These are phyloP conservation scores for Scheffersomyces titani DNA, from an alignment of 1,139 yeast genomes.

Conservation along the genomic window DNA sequence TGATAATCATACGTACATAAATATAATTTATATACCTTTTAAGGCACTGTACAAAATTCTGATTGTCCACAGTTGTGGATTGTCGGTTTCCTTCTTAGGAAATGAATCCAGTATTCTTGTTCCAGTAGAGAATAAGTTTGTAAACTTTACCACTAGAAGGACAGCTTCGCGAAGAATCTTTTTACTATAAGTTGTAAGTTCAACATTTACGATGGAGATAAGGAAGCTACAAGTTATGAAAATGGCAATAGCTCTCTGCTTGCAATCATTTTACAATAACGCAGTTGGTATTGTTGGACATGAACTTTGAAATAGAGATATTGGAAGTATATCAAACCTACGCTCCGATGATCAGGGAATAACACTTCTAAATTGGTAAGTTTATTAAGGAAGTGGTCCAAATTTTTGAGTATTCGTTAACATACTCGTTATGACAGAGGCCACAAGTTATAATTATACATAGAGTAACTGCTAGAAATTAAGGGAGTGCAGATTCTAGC, in stretches of 20 bases:
- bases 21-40: constrained; percentile 58
- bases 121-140: constrained; percentile 40
- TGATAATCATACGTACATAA: constrained; percentile 68
- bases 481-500: background rate
- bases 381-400: constrained; percentile 43
- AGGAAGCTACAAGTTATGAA: constrained; percentile 65
- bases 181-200: constrained; percentile 50
- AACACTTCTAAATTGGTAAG: constrained; percentile 45
- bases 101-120: constrained; percentile 58
- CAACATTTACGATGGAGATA: constrained; percentile 66
- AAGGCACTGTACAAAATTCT: constrained; percentile 21
- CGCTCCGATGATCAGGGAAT: constrained; percentile 49
- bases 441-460: background rate
- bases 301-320: constrained; percentile 67
- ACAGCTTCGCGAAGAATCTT: constrained; percentile 60
- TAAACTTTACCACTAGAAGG: constrained; percentile 65
- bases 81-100: constrained; percentile 49
- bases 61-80: constrained; percentile 49
- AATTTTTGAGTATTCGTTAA: background rate
- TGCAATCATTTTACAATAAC: constrained; percentile 41
- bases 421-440: too few species aligned
- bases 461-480: background rate
- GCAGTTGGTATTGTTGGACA: constrained; percentile 68
- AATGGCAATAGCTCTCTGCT: constrained; percentile 42
- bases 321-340: constrained; percentile 58